Evolutionary conservation across 1,284 basidiomycete species (phyloP).

Genomic region (Apiotrichum sp.): DNA sequence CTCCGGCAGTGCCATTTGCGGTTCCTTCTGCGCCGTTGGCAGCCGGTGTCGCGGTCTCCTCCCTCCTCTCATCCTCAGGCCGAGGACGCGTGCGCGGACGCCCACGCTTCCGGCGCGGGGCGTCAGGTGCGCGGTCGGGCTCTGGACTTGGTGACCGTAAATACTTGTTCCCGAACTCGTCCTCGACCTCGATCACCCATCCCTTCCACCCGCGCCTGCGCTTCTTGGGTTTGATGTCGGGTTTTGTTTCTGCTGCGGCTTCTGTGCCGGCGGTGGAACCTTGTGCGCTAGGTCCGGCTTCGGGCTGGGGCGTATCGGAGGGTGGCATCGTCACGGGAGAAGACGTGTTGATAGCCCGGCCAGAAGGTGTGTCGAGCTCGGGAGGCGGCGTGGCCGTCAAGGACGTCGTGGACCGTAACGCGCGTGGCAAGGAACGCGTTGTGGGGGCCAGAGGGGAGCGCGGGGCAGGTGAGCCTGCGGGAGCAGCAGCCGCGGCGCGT

Average conservation of each 20-base stretch:
- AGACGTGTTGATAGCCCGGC: background rate
- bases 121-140: constrained; percentile 7
- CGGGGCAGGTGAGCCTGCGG: background rate
- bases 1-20: too few relatives aligned
- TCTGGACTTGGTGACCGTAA: constrained; percentile 18
- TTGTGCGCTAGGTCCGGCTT: background rate
- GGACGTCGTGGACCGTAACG: background rate
- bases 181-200: constrained; percentile 37
- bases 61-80: background rate
- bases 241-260: background rate
- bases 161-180: constrained; percentile 37
- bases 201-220: constrained; percentile 39
- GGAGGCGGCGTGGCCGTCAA: background rate
- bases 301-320: background rate
- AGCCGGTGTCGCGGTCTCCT: background rate
- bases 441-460: background rate
- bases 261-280: background rate
- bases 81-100: constrained; percentile 10
- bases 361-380: background rate
- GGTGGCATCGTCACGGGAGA: background rate
- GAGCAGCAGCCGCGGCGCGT: background rate
- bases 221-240: constrained; percentile 26
- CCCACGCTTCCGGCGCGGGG: constrained; percentile 11
- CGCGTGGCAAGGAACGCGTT: background rate
- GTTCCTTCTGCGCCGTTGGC: too few relatives aligned